phyloP scores from a whole-genome alignment of 2,329 filamentous ascomycete species.

The Fusarium udum region DNA sequence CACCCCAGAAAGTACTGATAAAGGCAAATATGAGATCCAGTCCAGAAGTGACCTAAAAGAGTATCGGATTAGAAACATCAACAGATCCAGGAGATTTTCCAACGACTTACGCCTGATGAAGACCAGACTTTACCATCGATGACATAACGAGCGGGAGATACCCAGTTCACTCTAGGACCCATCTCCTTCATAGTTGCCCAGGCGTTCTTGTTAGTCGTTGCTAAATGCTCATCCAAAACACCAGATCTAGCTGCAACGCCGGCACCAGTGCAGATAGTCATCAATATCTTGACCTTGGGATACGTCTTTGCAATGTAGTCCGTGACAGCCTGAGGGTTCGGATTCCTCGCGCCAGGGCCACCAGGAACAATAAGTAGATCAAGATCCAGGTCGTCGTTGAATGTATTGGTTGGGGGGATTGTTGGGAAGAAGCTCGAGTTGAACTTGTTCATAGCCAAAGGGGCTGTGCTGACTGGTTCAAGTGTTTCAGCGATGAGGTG shows the following conservation, averaged over 20 bases:
- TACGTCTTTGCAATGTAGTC: conserved; percentile 52
- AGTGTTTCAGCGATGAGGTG: conserved; percentile 53
- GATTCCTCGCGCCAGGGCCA: conserved; percentile 59
- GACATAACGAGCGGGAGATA: conserved; percentile 70
- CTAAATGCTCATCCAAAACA: conserved; percentile 66
- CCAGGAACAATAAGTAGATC: conserved; percentile 74
- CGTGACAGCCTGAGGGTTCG: conserved; percentile 50
- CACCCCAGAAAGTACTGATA: conserved; percentile 58
- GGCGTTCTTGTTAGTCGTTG: conserved; percentile 73
- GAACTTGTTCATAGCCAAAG: conserved; percentile 43
- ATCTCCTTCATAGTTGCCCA: conserved; percentile 60
- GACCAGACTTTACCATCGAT: conserved; percentile 74
- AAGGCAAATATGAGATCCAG: conserved; percentile 52
- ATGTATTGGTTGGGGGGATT: conserved; percentile 60
- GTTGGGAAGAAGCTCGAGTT: conserved; percentile 50
- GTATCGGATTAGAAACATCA: not conserved
- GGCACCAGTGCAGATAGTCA: conserved; percentile 75
- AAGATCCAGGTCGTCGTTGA: conserved; percentile 59
- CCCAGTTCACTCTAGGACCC: conserved; percentile 66
- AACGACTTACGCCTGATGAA: conserved; percentile 61
- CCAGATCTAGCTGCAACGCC: conserved; percentile 67
- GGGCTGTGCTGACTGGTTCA: conserved; percentile 53
- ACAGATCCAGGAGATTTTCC: not conserved
- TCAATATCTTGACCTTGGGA: conserved; percentile 61
- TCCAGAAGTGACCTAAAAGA: conserved; percentile 47